A percentile compares a stretch with the other conserved stretches of the same genome.
These are phyloP conservation scores for Pisolithus orientalis DNA, from an alignment of 768 basidiomycete genomes.

Conservation along the genomic window DNA sequence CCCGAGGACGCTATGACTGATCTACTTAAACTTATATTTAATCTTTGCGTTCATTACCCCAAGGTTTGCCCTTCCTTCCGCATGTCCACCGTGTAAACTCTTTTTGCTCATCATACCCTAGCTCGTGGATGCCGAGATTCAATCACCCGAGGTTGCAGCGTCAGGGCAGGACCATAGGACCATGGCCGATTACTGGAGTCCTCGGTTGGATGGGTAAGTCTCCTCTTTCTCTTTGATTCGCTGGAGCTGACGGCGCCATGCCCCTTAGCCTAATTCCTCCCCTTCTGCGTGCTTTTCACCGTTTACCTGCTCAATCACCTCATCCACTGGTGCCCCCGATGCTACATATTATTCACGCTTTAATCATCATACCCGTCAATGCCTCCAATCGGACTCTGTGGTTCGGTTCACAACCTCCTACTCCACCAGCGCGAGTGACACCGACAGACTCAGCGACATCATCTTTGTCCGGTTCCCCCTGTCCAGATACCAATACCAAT, in stretches of 20 bases:
- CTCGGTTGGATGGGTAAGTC: conserved; percentile 58
- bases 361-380: conserved; percentile 72
- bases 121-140: conserved; percentile 43
- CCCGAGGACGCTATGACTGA: conserved; percentile 74
- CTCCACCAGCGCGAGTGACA: conserved; percentile 30
- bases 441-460: conserved; percentile 32
- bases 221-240: conserved; percentile 5
- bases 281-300: conserved; percentile 62
- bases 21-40: conserved; percentile 79
- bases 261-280: conserved; percentile 57
- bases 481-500: conserved; percentile 1
- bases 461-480: conserved; percentile 19
- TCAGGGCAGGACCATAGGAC: conserved; percentile 35
- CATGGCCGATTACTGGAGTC: conserved; percentile 72
- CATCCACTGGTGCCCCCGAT: conserved; percentile 68
- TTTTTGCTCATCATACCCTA: background rate
- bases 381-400: conserved; percentile 51
- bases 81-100: background rate
- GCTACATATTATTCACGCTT: conserved; percentile 73
- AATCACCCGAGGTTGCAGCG: conserved; percentile 9
- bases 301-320: conserved; percentile 55
- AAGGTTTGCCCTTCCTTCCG: conserved; percentile 39
- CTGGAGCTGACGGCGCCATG: background rate
- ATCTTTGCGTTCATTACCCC: conserved; percentile 75
- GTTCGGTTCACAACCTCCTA: conserved; percentile 44